Evolutionary conservation across 495 filamentous ascomycete genomes (phyloP), one percentile per base, ranked within the genome.

Genomic region (Lepidopterella palustris): DNA sequence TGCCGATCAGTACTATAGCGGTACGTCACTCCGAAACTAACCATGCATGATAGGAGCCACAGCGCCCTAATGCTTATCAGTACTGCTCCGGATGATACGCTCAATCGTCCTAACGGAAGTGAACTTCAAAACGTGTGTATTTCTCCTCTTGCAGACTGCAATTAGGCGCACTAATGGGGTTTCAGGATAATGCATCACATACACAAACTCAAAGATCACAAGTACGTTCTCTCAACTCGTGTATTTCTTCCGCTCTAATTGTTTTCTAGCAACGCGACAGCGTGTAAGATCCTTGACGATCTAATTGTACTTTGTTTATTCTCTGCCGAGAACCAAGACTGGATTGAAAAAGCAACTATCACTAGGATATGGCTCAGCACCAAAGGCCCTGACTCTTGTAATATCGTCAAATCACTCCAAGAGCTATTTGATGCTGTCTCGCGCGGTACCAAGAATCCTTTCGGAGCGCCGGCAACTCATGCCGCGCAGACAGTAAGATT

Each of bases 301-400:
- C 77, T 92, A 18, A 76, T 90, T 15, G 61, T 67, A 21, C 56
- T 74, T 59, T 70, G 75, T 53, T 57, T 81, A 53, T 62, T 78
- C 35, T 57, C 67, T 15, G 67, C 71, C 4, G 76, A 78, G 1
- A 72, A 74, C 5, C 58, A 70, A 11, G 75, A 76, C 15, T 87
- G 83, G 84, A 71, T 86, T 40, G 86, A 90, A 65, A 83, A 79
- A 62, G 77, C 77, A 1, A 70, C 89, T 26, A 73, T 93, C 21
- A 82, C 77, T 6, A 72, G 85, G 1, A 70, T 87, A 53, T 87
- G 79, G 81, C 80, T 83, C 63, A 74, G 73, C 4, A 80, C 78
- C 0, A 73, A 62, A 10, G 58, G 67, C n/a, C 47, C 69, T 24
- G 62, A 71, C 52, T 29, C 45, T 5, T 42, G 66, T 53, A 55